These are phyloP conservation scores for Ogataea paradorogensis DNA, from an alignment of 805 yeast species.

Conservation along the genomic window DNA sequence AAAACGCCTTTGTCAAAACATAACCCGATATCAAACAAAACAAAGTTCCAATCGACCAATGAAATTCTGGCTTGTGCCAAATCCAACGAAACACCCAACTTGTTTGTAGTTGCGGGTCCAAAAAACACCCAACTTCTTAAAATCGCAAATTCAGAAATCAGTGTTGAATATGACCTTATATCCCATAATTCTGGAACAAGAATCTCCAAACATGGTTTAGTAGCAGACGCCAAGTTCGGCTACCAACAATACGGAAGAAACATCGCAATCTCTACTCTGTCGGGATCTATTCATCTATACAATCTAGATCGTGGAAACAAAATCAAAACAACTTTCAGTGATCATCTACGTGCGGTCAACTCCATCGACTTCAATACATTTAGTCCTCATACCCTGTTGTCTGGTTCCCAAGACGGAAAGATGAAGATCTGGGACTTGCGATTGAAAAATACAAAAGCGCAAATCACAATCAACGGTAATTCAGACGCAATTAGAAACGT, in stretches of 20 bases:
- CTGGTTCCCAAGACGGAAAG: conserved; percentile 80
- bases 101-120: conserved; percentile 42
- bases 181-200: conserved; percentile 27
- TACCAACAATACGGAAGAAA: conserved; percentile 36
- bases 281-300: conserved; percentile 43
- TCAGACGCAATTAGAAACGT: conserved; percentile 68
- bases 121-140: conserved; percentile 39
- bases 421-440: conserved; percentile 76
- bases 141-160: conserved; percentile 32
- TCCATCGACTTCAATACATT: conserved; percentile 40
- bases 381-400: conserved; percentile 40
- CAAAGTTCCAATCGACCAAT: conserved; percentile 30
- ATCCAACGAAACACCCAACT: conserved; percentile 33
- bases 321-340: conserved; percentile 33
- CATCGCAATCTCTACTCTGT: conserved; percentile 44
- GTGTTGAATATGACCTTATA: conserved; percentile 36
- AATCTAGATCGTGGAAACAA: conserved; percentile 31
- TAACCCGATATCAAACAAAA: conserved; percentile 20
- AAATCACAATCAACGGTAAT: conserved; percentile 51
- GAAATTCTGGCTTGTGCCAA: conserved; percentile 36
- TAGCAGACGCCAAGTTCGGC: conserved; percentile 44
- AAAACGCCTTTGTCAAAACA: conserved; percentile 26
- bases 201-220: conserved; percentile 37
- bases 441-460: conserved; percentile 43
- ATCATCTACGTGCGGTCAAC: conserved; percentile 47